Evolutionary conservation across 2,329 filamentous ascomycete genomes (phyloP), one percentile per base, ranked within the genome.

Genomic region (Fusarium keratoplasticum): DNA sequence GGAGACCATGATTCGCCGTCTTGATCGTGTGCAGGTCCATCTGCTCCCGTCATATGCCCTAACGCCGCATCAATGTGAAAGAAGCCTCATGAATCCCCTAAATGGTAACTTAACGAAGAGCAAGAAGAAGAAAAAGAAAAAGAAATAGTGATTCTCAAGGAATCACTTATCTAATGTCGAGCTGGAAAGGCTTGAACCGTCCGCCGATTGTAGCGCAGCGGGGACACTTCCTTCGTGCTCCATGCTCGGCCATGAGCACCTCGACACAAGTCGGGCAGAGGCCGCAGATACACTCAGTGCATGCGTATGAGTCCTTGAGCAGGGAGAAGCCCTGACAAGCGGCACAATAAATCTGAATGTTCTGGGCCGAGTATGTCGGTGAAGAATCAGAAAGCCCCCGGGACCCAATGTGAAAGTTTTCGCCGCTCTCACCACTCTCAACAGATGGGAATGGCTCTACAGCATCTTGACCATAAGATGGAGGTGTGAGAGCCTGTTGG

Each of bases 271-370:
- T 91, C 73, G 92, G 91, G 82, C 96, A 98, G 59, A 98, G 89
- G 18, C 95, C 96, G 81, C 95, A 97, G 73, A 98, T 97, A 82
- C 96, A 98, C 82, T 98, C 95, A 1, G 95, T 98, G 82, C 96
- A 98, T 25, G 96, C 96, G 80, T 95, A 98, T 36, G 94, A 96
- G 78, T 96, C 93, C 78, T 91, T 92, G 29, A 98, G 86, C 13
- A 92, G 86, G 61, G 93, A 95, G 20, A 95, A 87, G 40, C 92
- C 90, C 73, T 94, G 91, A 80, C 96, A 98, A 57, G 93, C 94
- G 22, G 95, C 94, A 81, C 96, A 98, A 81, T 97, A 98, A 47
- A 98, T 97, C 81, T 97, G 94, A 4, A 96, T 93, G 72, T 88
- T 88, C 62, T 95, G 93, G 9, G 92, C 91, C 20, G 90, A 90